Evolutionary conservation across 345 rosid genomes (phyloP).

Genomic region (Sonneratia alba): DNA sequence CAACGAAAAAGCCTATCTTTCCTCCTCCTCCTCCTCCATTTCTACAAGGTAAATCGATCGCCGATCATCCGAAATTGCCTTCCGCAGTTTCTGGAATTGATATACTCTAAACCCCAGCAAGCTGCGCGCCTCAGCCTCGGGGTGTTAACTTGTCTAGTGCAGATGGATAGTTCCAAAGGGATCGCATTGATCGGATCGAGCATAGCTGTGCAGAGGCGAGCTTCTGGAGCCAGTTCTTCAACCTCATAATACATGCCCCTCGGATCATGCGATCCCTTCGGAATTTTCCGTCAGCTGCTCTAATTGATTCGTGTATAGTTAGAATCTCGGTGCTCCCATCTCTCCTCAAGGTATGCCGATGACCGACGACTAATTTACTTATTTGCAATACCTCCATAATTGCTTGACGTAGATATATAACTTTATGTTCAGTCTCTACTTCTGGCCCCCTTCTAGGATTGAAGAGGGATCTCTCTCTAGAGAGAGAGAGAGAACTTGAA

Average conservation of each 20-base stretch:
- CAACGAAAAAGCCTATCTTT: not conserved
- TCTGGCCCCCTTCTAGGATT: too few relatives aligned
- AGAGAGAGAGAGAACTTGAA: too few relatives aligned
- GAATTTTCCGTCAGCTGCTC: constrained; percentile 41
- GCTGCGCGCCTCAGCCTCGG: too few relatives aligned
- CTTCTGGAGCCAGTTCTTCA: not conserved
- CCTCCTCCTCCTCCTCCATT: not conserved
- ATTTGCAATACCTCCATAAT: too few relatives aligned
- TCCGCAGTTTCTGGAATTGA: not conserved
- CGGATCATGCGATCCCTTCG: constrained; percentile 64
- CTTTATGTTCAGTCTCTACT: not conserved
- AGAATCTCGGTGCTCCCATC: not conserved
- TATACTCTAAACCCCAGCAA: too few relatives aligned
- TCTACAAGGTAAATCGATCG: too few relatives aligned
- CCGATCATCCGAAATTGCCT: not conserved
- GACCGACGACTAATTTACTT: too few relatives aligned
- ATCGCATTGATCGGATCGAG: constrained; percentile 58
- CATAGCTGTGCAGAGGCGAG: not conserved
- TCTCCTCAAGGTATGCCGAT: constrained; percentile 9
- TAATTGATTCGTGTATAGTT: not conserved
- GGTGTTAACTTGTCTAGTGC: constrained; percentile 21
- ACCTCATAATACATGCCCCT: not conserved
- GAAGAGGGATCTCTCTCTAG: too few relatives aligned
- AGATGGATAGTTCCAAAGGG: constrained; percentile 61
- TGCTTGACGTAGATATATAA: too few relatives aligned